Base-by-base conservation (phyloP, 495 filamentous ascomycete species). In the Filosporella fistucella region DNA sequence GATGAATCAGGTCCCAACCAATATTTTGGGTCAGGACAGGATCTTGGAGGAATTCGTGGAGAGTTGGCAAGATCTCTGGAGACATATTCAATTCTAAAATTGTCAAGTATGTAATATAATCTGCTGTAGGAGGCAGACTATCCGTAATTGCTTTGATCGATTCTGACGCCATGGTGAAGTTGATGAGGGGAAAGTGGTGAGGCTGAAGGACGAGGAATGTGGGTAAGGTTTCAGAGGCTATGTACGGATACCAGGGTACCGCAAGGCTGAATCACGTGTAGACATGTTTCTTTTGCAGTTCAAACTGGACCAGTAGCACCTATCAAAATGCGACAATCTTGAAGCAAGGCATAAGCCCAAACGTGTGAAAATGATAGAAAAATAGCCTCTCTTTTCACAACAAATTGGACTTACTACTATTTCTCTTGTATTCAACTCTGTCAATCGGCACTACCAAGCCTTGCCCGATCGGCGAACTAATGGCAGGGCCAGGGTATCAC, bases 1-100 rank as follows among this genome's bases (percentile, higher is more conserved):
- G 77, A 59, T 87, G 84, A 7, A 98, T 85, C 33, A 98, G 66
- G 60, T 98, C 93, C 93, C 93, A 98, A 36, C 93, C 94, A 58
- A 98, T 95, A 52, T 95, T 89, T 37, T 80, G 81, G 1, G 91
- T 91, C 43, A 98, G 74, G 36, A 77, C 77, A 34, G 82, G 78
- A 79, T 94, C 85, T 64, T 94, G 88, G 39, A 96, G 71, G 28
- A 95, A 75, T 6, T 79, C 73, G 57, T 94, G 84, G 33, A 96
- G 69, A 2, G 78, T 72, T 4, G 89, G 86, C 10, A 96, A 73
- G 51, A 87, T 80, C 23, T 82, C 80, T n/a, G 75, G 75, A 11
- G 80, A 85, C 16, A 96, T 71, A 61, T 94, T 87, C 52, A 89
- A 84, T 61, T 95, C 88, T 52, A 96, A 64, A 51, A 96, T 76